Base-by-base conservation (phyloP, 441 rosid genomes). In the Biscutella laevigata region DNA sequence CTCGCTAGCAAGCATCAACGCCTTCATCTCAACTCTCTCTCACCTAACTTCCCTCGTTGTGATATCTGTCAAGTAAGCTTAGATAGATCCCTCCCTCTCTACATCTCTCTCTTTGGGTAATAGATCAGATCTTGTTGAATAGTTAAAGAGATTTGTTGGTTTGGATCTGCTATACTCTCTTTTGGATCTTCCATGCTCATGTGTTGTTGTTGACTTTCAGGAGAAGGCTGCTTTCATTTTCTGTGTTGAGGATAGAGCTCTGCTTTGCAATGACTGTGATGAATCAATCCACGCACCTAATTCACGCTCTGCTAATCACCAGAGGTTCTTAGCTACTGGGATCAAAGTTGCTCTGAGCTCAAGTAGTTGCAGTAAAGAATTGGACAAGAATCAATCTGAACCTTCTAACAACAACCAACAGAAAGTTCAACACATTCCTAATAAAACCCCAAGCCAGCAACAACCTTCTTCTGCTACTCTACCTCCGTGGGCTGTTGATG, bases 201-300 rank as follows among this genome's bases (percentile, higher is more conserved):
- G 6, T 30, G 44, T 22, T 45, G 16, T 9, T 57, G 2, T 17
- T 66, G 47, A 53, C 66, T 30, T 67, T 57, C 66, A 83, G 91
- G 87, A 83, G 72, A 83, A 78, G 74, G 30, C 83, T 14, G 91
- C 91, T 48, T 78, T 80, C 73, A 83, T 83, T 10, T 83, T 83
- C 74, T 91, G 98, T 54, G 96, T 91, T 12, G 98, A 91, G 69
- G 98, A 91, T 69, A 83, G 95, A 63, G 87, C 91, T 27, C 71
- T 83, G 29, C 74, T 83, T 53, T 83, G 91, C 53, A 67, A 56
- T 50, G 83, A 83, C 25, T 83, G 91, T 1, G 87, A 83, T 45
- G 20, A 80, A 56, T 53, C 85, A 0, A 74, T 83, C 50, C 91
- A 83, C 52, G 66, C 58, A 0, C 72, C 76, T 13, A 74, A 77